Evolutionary conservation across 2,329 filamentous ascomycete species (phyloP).

Genomic region (Claviceps humidiphila): DNA sequence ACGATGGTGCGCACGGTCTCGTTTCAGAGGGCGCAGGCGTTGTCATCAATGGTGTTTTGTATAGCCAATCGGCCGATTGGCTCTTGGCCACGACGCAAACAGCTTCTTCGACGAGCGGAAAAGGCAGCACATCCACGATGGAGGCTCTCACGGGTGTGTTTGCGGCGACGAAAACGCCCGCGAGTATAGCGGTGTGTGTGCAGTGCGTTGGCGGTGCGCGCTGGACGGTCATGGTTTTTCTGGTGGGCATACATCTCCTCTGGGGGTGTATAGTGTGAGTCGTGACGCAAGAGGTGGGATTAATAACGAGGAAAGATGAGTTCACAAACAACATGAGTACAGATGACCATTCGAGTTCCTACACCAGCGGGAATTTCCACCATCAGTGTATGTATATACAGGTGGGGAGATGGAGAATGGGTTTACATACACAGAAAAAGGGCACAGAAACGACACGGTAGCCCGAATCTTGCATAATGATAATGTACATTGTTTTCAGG

Average conservation of each 20-base stretch:
- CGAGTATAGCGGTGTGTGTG: background rate
- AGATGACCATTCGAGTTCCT: too few relatives aligned
- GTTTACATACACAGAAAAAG: too few relatives aligned
- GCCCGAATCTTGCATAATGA: too few relatives aligned
- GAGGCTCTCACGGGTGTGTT: conserved; percentile 20
- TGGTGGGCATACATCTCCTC: background rate
- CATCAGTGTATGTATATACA: too few relatives aligned
- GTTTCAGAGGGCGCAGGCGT: conserved; percentile 38
- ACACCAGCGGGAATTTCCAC: too few relatives aligned
- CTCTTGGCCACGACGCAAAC: conserved; percentile 19
- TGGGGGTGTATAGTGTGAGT: background rate
- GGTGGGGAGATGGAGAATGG: too few relatives aligned
- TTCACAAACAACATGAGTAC: too few relatives aligned
- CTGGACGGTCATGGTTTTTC: background rate
- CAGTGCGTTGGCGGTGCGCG: background rate
- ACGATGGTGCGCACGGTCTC: conserved; percentile 34
- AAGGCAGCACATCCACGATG: conserved; percentile 7
- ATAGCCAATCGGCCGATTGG: conserved; percentile 28
- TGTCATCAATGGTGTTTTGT: conserved; percentile 47
- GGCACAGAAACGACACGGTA: too few relatives aligned
- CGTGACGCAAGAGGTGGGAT: background rate
- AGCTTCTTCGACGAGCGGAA: conserved; percentile 10
- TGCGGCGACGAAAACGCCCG: conserved; percentile 22
- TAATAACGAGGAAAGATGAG: too few relatives aligned
- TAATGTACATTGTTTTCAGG: too few relatives aligned